Percentiles rank a stretch among this genome's conserved stretches.
These are phyloP conservation scores for Colletotrichum sp. DNA, from an alignment of 2,329 filamentous ascomycete species.

Conservation along the genomic window DNA sequence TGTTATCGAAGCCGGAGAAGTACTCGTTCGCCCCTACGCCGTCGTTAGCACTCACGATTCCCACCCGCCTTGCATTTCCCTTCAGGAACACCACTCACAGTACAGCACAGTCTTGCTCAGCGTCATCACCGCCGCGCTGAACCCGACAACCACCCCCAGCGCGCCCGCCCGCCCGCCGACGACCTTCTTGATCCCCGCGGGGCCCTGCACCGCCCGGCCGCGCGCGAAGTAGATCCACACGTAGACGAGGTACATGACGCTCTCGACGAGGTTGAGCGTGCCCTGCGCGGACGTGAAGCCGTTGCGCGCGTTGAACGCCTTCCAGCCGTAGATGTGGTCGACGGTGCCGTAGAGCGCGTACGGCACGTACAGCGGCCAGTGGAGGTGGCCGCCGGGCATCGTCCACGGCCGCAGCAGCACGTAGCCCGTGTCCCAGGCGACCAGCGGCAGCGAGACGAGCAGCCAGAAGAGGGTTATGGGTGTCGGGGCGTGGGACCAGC, in stretches of 20 bases:
- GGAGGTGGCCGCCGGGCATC: conserved; percentile 78
- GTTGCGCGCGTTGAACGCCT: conserved; percentile 68
- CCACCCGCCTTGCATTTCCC: not conserved
- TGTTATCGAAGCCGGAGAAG: conserved; percentile 60
- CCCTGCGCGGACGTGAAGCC: conserved; percentile 83
- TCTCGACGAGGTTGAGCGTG: conserved; percentile 72
- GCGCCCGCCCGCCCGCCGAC: conserved; percentile 50
- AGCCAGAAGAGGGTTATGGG: conserved; percentile 70
- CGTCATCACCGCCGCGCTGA: conserved; percentile 63
- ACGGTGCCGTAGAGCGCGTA: conserved; percentile 83
- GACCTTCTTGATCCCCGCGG: conserved; percentile 30
- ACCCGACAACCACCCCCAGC: conserved; percentile 51
- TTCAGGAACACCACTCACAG: conserved; percentile 45
- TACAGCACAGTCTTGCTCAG: conserved; percentile 67
- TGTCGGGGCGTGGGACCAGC: conserved; percentile 48
- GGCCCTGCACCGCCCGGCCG: conserved; percentile 24
- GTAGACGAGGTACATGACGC: conserved; percentile 67
- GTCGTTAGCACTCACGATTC: not conserved
- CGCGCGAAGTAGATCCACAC: conserved; percentile 38
- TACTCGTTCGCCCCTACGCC: conserved; percentile 59
- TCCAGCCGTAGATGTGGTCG: conserved; percentile 83
- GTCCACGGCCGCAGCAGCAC: conserved; percentile 80
- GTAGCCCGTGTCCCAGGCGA: conserved; percentile 83
- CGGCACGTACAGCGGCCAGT: conserved; percentile 75
- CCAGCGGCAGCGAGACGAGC: conserved; percentile 74